Evolutionary conservation across 495 filamentous ascomycete genomes (phyloP), one percentile per base, ranked within the genome.

Genomic region (Hypoxylon rickii): DNA sequence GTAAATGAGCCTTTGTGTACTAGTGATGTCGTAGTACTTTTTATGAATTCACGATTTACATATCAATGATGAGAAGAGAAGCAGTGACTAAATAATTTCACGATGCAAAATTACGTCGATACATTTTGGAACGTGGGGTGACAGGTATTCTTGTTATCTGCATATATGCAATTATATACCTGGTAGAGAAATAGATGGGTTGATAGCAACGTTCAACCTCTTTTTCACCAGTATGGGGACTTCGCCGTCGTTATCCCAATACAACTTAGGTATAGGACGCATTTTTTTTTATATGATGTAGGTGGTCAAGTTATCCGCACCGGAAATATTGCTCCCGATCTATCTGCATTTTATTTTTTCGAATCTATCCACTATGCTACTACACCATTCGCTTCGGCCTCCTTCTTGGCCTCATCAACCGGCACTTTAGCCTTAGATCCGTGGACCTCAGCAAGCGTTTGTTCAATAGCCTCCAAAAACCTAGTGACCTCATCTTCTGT

Each of bases 401-500:
- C 67, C 47, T 51, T 72, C 26, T 64, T 65, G 39, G 68, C 69
- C 55, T 78, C 69, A 12, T 61, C 65, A 5, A 37, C 61, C 11
- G 44, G 53, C 12, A 46, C 51, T 38, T 43, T 19, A 3, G 34
- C 38, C 16, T 45, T 44, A 39, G 62, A 61, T 3, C 69, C 69
- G 31, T 77, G 67, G 15, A 86, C 76, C 51, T 82, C 81, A 3
- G 59, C 71, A 51, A 97, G 61, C 21, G 89, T 85, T 40, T 59
- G 70, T 63, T 73, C 75, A 24, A 96, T 64, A 65, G 90, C 85
- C 17, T 75, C 70, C 70, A 98, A 68, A 65, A 97, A 86, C 58
- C 80, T 82, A 24, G 82, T 85, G 18, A 94, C 89, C 73, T 98
- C 94, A 11, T 80, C 71, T 67, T 92, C 88, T 3, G 94, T 98